Base-by-base conservation (phyloP, 1,284 basidiomycete genomes). In the Tilletia walkeri region DNA sequence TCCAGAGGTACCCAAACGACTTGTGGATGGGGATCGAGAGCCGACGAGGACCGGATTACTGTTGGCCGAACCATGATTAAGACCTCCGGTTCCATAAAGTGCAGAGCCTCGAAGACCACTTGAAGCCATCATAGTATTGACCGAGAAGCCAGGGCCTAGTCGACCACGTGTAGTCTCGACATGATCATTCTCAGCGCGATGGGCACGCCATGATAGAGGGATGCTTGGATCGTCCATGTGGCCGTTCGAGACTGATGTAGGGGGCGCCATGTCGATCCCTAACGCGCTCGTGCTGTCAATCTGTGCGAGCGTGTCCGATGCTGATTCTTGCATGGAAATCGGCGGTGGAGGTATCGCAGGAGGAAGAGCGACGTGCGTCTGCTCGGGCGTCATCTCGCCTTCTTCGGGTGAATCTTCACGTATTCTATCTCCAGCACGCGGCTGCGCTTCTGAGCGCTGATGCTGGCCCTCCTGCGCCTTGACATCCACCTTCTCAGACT, bases 351-450 rank as follows among this genome's bases (percentile, higher is more conserved):
- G 41, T 45, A 7, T 30, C 24, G 24, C 41, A 45, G 14, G 1
- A 14, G 41, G 41, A 45, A 45, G 41, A 45, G 41, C 9, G 9
- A 14, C 14, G 9, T 45, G 41, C 14, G 38, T 34, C 6, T 18
- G 59, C 9, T 63, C 59, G 6, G 59, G 36, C n/a, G 59, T 63
- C 59, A 63, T 63, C 36, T 63, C 59, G 30, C 59, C 59, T 10
- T 63, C 59, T 20, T 63, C 59, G 14, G 36, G 59, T 1, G 59
- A 63, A 6, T 63, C 59, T 20, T 63, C 59, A 16, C 59, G 30
- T 34, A 56, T 56, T 14, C 12, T 24, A 20, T 56, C 54, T 5
- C 34, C 34, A 20, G 54, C 54, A 63, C 12, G 18, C 50, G 50
- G 18, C 50, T 18, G 12, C 50, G 50, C 16, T n/a, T 10, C 7